phyloP scores from a whole-genome alignment of 208 protist genomes.

The Trypanosoma boissoni region DNA sequence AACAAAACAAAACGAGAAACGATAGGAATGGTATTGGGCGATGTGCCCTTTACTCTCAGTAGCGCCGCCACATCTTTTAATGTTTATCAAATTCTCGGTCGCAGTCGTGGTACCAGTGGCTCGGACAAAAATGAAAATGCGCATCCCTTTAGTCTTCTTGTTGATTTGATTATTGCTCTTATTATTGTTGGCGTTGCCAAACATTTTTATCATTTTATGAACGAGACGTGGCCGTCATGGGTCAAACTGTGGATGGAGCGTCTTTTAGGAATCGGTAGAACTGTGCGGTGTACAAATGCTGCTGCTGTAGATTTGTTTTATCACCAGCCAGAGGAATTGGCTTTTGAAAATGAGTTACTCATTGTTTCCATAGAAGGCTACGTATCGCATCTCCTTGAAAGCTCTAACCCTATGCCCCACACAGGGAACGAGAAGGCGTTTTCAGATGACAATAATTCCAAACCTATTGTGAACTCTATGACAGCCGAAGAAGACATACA shows the following conservation, averaged over 20 bases:
- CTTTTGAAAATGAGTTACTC: constrained; percentile 28
- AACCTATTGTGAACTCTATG: too few relatives aligned
- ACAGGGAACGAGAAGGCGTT: background rate
- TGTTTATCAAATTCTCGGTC: constrained; percentile 9
- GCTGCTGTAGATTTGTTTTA: constrained; percentile 21
- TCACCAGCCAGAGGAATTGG: constrained; percentile 25
- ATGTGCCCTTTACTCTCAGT: background rate
- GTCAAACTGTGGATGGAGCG: background rate
- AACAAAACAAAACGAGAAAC: too few relatives aligned
- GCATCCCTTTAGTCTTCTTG: background rate
- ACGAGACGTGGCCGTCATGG: constrained; percentile 40
- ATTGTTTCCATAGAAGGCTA: constrained; percentile 21
- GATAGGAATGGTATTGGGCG: too few relatives aligned
- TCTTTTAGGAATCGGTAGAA: background rate
- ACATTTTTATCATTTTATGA: constrained; percentile 36
- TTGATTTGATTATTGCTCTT: constrained; percentile 15
- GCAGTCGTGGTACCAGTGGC: background rate
- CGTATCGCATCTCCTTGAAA: constrained; percentile 16
- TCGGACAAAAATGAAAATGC: background rate
- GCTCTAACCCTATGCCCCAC: background rate
- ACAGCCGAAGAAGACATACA: too few relatives aligned
- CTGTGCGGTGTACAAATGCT: background rate
- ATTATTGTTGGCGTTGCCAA: constrained; percentile 3
- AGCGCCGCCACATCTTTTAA: constrained; percentile 16
- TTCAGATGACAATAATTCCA: too few relatives aligned